phyloP scores from a whole-genome alignment of 192 early-diverging fungal genomes.

The Paraglomus occultum region DNA sequence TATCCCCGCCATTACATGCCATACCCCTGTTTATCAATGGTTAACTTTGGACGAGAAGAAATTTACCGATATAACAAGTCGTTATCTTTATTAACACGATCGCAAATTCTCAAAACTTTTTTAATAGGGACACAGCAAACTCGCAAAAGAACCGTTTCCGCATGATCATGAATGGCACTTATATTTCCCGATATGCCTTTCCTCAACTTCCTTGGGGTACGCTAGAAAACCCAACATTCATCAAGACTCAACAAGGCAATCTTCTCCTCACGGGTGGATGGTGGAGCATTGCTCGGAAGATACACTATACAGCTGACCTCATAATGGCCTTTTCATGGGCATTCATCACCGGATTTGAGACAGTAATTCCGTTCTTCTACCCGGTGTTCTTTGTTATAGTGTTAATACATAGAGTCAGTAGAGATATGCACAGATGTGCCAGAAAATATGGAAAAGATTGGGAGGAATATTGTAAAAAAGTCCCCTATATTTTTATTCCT shows the following conservation, averaged over 20 bases:
- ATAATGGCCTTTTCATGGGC: slow-evolving; percentile 82
- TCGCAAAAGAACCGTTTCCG: slow-evolving; percentile 53
- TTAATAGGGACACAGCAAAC: slow-evolving; percentile 46
- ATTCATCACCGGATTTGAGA: slow-evolving; percentile 74
- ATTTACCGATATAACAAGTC: too few species aligned
- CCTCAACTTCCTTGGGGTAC: slow-evolving; percentile 49
- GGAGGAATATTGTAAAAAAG: slow-evolving; percentile 71
- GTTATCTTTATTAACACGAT: too few species aligned
- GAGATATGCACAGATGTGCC: slow-evolving; percentile 84
- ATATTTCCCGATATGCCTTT: slow-evolving; percentile 41
- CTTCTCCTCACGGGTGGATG: slow-evolving; percentile 60
- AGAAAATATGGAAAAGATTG: slow-evolving; percentile 90
- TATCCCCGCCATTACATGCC: too few species aligned
- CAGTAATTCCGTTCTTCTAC: slow-evolving; percentile 86
- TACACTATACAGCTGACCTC: slow-evolving; percentile 86
- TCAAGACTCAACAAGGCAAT: slow-evolving; percentile 63
- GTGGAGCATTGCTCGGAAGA: slow-evolving; percentile 71
- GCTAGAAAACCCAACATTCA: slow-evolving; percentile 61
- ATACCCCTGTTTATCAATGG: too few species aligned
- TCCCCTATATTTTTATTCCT: slow-evolving; percentile 82
- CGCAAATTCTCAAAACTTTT: neutral
- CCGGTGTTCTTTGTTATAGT: slow-evolving; percentile 81
- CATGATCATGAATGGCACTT: slow-evolving; percentile 46
- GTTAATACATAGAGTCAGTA: slow-evolving; percentile 75
- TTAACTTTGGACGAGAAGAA: too few species aligned